Evolutionary conservation across 164 flowering plant genomes (phyloP), one percentile per base, ranked within the genome.

Genomic region (Berberis vulgaris): DNA sequence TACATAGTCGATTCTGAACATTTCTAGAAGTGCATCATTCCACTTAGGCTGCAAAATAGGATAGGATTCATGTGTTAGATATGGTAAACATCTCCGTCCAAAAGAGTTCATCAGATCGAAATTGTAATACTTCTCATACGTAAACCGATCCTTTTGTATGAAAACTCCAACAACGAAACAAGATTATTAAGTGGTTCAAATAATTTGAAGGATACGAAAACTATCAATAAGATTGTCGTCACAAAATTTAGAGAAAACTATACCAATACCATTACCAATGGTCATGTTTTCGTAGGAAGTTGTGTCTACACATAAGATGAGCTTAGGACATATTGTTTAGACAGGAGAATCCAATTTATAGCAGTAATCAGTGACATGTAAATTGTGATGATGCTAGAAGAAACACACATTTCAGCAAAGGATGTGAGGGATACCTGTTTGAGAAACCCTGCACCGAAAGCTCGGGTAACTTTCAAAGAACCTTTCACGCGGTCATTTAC

Each of bases 401-500:
- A 46, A 5, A 46, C 49, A 46, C 49, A 11, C 61, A 3, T 50
- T 50, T 50, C 12, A 50, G 7, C 7, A 8, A 3, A 49, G 50
- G 49, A 41, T 47, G 2, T n/a, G 3, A 26, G 42, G 11, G 13
- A 42, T 78, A 89, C 96, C 88, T 89, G 86, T 66, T 89, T 89
- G 71, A 89, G 96, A 72, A 87, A 89, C 7, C 96, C 96, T 52
- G 96, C 96, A 41, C 96, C 96, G 61, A 89, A 89, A 64, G 96
- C 96, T 63, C 96, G 73, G 55, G 96, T 87, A 64, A 89, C 96
- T 77, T 85, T 87, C 77, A 89, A 76, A 1, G 91, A 87, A 49
- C 96, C 96, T 63, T 89, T 89, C 43, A 89, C 93, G 3, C 96
- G 89, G 13, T 87, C 89, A 58, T 89, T 89, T 49, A 76, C 59